Base-by-base conservation (phyloP, 305 asterid genomes). In the Fraxinus platypoda region DNA sequence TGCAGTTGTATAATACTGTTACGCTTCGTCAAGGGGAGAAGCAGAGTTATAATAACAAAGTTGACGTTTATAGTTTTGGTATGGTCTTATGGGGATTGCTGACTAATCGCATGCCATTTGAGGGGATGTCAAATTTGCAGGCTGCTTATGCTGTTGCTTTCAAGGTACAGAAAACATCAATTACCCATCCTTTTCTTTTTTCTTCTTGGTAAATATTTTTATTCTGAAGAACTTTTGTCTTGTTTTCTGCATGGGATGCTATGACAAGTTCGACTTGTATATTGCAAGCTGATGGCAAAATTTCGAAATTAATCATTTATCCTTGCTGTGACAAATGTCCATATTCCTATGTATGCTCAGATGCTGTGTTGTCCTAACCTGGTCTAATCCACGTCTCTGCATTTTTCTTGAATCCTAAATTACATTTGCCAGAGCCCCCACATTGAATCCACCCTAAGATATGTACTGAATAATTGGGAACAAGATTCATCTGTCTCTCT, bases 141-240 rank as follows among this genome's bases (percentile, higher is more conserved):
- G 99, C 98, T 85, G 99, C 99, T 49, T 95, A 95, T 91, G 98
- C 99, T 84, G 97, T 98, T 88, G 99, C 97, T 79, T 95, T 94
- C 89, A 95, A 95, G 98, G 98, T 95, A 84, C 83, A 28, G 6
- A 25, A 28, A 74, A 21, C 71, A 21, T 23, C 30, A 7, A 23
- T 64, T 23, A 9, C 13, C 33, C 4, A 23, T 62, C 64, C 64
- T 52, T 5, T 6, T n/a, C 64, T n/a, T 52, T 52, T 52, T n/a
- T n/a, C 64, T 17, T 26, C 5, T 64, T 3, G 72, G 17, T 64
- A 64, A 64, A 25, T 64, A 8, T 8, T 64, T 62, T 64, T 64
- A 64, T 64, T 19, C 26, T 19, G 25, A 21, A 3, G 59, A 49
- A 15, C 15, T 15, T 15, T 0, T 0, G 8, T n/a, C 23, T 52